These are phyloP conservation scores for Fusarium sp. DNA, from an alignment of 2,329 filamentous ascomycete species.

Conservation along the genomic window DNA sequence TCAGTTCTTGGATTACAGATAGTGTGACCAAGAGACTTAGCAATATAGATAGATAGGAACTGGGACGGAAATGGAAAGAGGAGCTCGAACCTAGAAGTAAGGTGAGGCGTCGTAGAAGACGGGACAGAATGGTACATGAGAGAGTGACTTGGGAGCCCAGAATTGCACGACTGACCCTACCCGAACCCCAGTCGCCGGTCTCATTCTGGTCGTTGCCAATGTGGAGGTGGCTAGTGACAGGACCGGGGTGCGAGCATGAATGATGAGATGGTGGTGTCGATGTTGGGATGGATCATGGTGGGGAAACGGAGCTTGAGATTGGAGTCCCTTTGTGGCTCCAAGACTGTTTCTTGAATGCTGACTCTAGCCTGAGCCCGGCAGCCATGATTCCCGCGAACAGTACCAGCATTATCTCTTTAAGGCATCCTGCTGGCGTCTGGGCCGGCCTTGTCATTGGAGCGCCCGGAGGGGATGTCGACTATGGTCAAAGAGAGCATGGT, in stretches of 20 bases:
- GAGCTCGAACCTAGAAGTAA: slow-evolving; percentile 42
- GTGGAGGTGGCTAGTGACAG: slow-evolving; percentile 47
- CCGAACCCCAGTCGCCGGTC: slow-evolving; percentile 42
- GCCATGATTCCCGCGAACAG: slow-evolving; percentile 17
- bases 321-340: slow-evolving; percentile 32
- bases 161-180: slow-evolving; percentile 45
- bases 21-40: slow-evolving; percentile 27
- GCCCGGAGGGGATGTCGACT: slow-evolving; percentile 21
- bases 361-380: slow-evolving; percentile 21
- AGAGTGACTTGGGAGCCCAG: slow-evolving; percentile 39
- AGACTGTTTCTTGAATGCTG: slow-evolving; percentile 34
- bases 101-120: slow-evolving; percentile 38
- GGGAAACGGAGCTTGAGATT: slow-evolving; percentile 41
- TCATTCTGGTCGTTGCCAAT: slow-evolving; percentile 45
- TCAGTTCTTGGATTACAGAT: slow-evolving; percentile 10
- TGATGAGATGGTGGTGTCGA: slow-evolving; percentile 46
- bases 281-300: slow-evolving; percentile 41
- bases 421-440: slow-evolving; percentile 31
- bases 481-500: slow-evolving; percentile 16
- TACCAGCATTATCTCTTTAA: slow-evolving; percentile 20
- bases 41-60: slow-evolving; percentile 27
- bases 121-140: slow-evolving; percentile 38
- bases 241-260: slow-evolving; percentile 43
- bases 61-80: slow-evolving; percentile 36
- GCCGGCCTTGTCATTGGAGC: slow-evolving; percentile 38